Evolutionary conservation across 768 basidiomycete species (phyloP), one percentile per base, ranked within the genome.

Genomic region (Phylloporus scabripes): DNA sequence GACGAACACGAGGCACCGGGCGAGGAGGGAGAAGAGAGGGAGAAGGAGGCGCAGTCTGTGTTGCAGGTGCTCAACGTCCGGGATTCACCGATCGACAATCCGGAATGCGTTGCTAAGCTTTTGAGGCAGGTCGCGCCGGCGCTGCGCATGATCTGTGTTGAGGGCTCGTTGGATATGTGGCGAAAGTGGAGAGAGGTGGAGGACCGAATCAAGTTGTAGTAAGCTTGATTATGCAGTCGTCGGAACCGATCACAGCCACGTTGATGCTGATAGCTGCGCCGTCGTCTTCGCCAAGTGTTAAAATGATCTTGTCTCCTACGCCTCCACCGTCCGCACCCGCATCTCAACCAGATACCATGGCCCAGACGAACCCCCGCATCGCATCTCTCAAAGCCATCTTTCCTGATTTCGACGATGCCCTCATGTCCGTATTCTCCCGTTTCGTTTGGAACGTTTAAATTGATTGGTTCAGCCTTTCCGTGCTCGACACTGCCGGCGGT

Each of bases 331-430:
- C n/a, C n/a, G 24, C 24, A 7, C 24, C 24, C 8, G 52, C 48
- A 10, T n/a, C 38, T 33, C 39, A 50, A n/a, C 46, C 34, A 3
- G 6, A 34, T 12, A 32, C 42, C 5, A 49, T 20, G 28, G 24
- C 7, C 1, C 44, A 42, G 18, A n/a, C 54, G 9, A 64, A 84
- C 66, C 76, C 81, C 1, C 69, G 72, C n/a, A 65, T 85, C 38
- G 70, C 75, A 9, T 68, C 70, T 0, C 70, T 90, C 41, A 77
- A 75, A 40, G 77, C 74, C 7, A 83, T 90, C 75, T 91, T 91
- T 64, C 88, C 88, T 6, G 83, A 85, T 65, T 89, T 88, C 57
- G 88, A 92, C 52, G 78, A 82, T 43, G 60, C 73, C n/a, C 70
- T 90, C 43, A 68, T 92, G 82, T 85, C 59, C 43, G 80, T 73